A percentile compares a stretch with the other conserved stretches of the same genome.
Conservation (phyloP, 1,284 basidiomycete species). For the Filobasidium uniguttulatum region DNA sequence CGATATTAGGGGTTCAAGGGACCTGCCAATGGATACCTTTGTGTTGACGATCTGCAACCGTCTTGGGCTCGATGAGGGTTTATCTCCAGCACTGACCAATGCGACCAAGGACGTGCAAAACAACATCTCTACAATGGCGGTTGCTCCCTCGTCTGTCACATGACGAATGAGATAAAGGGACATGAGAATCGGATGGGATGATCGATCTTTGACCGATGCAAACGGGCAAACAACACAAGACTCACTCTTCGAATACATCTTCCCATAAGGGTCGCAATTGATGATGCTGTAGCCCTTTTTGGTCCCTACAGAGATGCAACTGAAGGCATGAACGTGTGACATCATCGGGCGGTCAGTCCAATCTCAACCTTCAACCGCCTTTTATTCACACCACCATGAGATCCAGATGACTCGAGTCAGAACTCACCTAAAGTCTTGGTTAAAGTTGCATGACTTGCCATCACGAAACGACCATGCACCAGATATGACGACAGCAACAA, state of each 20-base stretch:
- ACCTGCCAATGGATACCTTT: slow-evolving; percentile 46
- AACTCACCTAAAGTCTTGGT: slow-evolving; percentile 30
- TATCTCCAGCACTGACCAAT: slow-evolving; percentile 81
- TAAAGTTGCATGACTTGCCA: slow-evolving; percentile 35
- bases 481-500: neutral
- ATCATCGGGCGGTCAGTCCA: too few species aligned
- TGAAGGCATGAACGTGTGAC: slow-evolving; percentile 7
- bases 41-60: slow-evolving; percentile 97
- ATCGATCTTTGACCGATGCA: neutral
- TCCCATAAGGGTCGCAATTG: slow-evolving; percentile 94
- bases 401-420: too few species aligned
- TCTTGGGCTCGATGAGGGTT: slow-evolving; percentile 66
- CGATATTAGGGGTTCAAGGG: neutral
- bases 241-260: slow-evolving; percentile 86
- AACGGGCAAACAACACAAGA: slow-evolving; percentile 16
- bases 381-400: too few species aligned
- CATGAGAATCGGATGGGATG: neutral
- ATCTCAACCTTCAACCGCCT: too few species aligned
- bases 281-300: slow-evolving; percentile 92
- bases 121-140: slow-evolving; percentile 95
- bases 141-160: slow-evolving; percentile 65
- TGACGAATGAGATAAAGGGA: neutral
- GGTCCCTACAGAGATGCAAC: slow-evolving; percentile 84
- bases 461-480: too few species aligned
- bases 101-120: slow-evolving; percentile 97